Evolutionary conservation across 345 rosid genomes (phyloP).

Genomic region (Hypericum perforatum): DNA sequence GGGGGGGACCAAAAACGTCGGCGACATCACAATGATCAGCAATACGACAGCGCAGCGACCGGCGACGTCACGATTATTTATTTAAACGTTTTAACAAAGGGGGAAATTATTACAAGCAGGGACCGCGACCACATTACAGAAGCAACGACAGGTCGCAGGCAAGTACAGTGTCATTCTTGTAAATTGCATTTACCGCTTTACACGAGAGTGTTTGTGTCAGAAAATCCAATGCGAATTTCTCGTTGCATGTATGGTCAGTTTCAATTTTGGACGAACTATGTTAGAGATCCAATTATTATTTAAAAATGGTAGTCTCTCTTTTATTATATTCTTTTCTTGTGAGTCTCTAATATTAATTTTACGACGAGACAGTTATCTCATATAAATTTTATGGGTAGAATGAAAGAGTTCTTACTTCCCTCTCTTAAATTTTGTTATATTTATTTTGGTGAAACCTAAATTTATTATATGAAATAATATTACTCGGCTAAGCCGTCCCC

Average conservation of each 20-base stretch:
- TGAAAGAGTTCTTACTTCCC: no score
- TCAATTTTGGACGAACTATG: constrained; percentile 19
- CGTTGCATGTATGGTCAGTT: constrained; percentile 52
- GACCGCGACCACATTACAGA: background rate
- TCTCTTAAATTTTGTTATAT: no score
- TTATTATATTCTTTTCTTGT: background rate
- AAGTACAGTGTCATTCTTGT: constrained; percentile 19
- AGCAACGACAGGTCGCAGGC: no score
- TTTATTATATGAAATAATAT: no score
- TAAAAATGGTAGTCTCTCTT: constrained; percentile 4
- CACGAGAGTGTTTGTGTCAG: constrained; percentile 38
- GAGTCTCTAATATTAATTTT: no score
- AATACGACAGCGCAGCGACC: background rate
- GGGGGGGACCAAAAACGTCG: constrained; percentile 39
- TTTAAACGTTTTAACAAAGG: constrained; percentile 19
- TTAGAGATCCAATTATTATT: background rate
- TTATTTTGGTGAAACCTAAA: no score
- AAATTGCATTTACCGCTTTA: constrained; percentile 18
- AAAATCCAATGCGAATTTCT: constrained; percentile 68
- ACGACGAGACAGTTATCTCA: no score
- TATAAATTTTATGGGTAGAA: no score
- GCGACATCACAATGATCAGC: constrained; percentile 30
- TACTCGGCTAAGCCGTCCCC: constrained; percentile 15
- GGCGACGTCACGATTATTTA: background rate
- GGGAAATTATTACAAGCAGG: constrained; percentile 9